Base-by-base conservation (phyloP, 768 basidiomycete genomes). In the Rhodosporidiobolus odoratus region DNA sequence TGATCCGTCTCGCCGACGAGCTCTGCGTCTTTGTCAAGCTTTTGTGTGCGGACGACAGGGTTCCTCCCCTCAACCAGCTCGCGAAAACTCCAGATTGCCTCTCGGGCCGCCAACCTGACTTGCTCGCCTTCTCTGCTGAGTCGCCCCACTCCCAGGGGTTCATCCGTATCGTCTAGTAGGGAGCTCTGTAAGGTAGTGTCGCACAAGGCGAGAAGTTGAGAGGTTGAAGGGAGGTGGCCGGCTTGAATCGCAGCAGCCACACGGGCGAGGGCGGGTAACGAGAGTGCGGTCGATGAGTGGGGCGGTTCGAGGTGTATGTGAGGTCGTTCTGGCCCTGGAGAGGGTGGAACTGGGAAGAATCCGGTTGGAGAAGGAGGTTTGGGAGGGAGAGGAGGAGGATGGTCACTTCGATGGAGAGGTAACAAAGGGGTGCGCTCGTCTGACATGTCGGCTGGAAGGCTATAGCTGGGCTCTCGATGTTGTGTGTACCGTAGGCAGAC, bases 91-190 rank as follows among this genome's bases (percentile, higher is more conserved):
- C 41, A 25, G 9, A 66, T 21, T 27, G 30, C n/a, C 30, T 69
- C 65, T 27, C 62, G 27, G 45, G 45, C 27, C 1, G 65, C 60
- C 6, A 41, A 21, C n/a, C 65, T 27, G 23, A 73, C 65, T 1
- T 47, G 13, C 32, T 73, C 68, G 7, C 72, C 68, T 34, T 63
- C 32, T 5, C 48, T 27, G 15, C 45, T 73, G 2, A 73, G 48
- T 8, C 16, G 4, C 1, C 71, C 67, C 4, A 45, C 32, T 9
- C 71, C 67, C 25, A 68, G 1, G 16, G 21, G 41, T 15, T 15
- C 9, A 16, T 48, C 7, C 5, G 43, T 52, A 16, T 30, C 35
- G 13, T 37, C 40, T 15, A 73, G 64, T 0, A 54, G 21, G 9
- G 45, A 19, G 5, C 61, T 66, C 7, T 19, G n/a, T 56, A 73